Evolutionary conservation across 495 filamentous ascomycete species (phyloP).

Genomic region (Penicillium psychrofluorescens): DNA sequence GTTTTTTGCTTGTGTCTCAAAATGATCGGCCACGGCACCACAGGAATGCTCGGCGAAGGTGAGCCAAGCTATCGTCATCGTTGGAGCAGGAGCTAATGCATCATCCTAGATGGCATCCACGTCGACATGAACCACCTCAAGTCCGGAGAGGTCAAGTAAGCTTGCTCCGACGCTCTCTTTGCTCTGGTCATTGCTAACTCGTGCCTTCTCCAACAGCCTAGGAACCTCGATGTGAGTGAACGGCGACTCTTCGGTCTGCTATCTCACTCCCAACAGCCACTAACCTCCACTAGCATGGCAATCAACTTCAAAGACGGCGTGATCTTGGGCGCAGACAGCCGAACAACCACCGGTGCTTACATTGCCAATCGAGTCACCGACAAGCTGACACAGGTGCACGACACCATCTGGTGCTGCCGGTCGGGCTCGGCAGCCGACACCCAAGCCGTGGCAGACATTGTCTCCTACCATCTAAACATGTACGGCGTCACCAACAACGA

Average conservation of each 20-base stretch:
- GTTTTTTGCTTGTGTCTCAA: slow-evolving; percentile 5
- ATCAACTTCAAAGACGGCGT: slow-evolving; percentile 98
- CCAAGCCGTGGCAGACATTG: slow-evolving; percentile 95
- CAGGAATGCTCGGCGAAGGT: slow-evolving; percentile 71
- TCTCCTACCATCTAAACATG: slow-evolving; percentile 90
- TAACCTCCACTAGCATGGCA: slow-evolving; percentile 43
- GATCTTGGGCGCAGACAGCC: slow-evolving; percentile 90
- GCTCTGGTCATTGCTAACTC: no score
- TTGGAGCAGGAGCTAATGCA: slow-evolving; percentile 15
- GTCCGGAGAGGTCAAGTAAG: slow-evolving; percentile 87
- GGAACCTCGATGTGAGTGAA: slow-evolving; percentile 91
- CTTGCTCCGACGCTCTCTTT: slow-evolving; percentile 3
- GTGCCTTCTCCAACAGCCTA: slow-evolving; percentile 44
- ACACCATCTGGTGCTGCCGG: slow-evolving; percentile 98
- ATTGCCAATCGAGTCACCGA: slow-evolving; percentile 99
- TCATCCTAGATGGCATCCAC: slow-evolving; percentile 84
- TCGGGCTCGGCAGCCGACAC: slow-evolving; percentile 97
- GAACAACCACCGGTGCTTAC: slow-evolving; percentile 97
- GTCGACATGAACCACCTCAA: slow-evolving; percentile 95
- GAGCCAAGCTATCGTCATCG: slow-evolving; percentile 20
- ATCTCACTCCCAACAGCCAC: slow-evolving; percentile 4
- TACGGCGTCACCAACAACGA: slow-evolving; percentile 83
- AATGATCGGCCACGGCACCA: slow-evolving; percentile 45
- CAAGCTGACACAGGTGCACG: slow-evolving; percentile 96
- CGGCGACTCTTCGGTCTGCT: slow-evolving; percentile 11